phyloP scores from a whole-genome alignment of 345 rosid genomes.

The Dipteronia sinensis region DNA sequence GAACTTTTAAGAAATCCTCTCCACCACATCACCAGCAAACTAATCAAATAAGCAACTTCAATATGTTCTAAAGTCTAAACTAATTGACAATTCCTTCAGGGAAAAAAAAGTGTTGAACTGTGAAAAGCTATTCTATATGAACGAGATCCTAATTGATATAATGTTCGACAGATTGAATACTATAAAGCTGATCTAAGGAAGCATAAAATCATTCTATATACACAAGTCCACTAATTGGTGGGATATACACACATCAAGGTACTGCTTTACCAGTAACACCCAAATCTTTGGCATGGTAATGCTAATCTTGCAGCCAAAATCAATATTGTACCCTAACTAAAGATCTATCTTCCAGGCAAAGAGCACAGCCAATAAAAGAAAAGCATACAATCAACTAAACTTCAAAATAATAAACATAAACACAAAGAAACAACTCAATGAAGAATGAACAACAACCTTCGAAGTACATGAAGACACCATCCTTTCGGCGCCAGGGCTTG shows the following conservation, averaged over 20 bases:
- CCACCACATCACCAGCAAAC: constrained; percentile 44
- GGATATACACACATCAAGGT: constrained; percentile 21
- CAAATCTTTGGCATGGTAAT: background rate
- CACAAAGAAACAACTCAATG: background rate
- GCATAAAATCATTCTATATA: constrained; percentile 23
- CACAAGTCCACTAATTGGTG: background rate
- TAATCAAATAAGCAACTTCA: background rate
- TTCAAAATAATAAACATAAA: background rate
- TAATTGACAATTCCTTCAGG: background rate
- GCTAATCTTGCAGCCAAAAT: background rate
- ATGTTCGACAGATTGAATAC: constrained; percentile 16
- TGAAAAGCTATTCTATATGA: constrained; percentile 24
- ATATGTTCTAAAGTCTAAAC: background rate
- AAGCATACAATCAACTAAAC: background rate
- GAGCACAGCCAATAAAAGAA: background rate
- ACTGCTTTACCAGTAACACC: constrained; percentile 29
- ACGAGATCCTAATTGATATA: constrained; percentile 28
- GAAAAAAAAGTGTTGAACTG: constrained; percentile 14
- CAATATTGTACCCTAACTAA: background rate
- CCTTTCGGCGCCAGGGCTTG: constrained; percentile 99
- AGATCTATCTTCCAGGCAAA: background rate
- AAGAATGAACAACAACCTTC: constrained; percentile 48
- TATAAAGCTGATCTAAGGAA: constrained; percentile 33
- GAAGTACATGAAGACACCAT: constrained; percentile 92
- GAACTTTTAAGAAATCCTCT: constrained; percentile 23